Conservation (phyloP, 2,329 filamentous ascomycete genomes). For the Sporothrix variecibatus region DNA sequence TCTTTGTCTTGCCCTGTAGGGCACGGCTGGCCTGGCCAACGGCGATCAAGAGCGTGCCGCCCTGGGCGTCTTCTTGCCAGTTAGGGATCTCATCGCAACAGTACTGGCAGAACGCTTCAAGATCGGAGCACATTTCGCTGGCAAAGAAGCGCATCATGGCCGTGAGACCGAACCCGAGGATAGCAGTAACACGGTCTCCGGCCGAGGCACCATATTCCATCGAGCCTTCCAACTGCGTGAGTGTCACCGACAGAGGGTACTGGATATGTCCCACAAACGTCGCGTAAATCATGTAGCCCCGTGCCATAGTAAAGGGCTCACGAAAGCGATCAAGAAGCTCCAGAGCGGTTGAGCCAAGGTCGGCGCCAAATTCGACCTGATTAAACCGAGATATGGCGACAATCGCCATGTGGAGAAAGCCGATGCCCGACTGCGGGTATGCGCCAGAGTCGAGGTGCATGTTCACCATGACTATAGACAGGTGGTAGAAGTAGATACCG, state of each 20-base stretch:
- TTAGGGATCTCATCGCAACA: constrained; percentile 73
- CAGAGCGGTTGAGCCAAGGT: constrained; percentile 64
- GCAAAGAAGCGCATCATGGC: constrained; percentile 69
- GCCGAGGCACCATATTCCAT: constrained; percentile 66
- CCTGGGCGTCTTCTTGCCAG: constrained; percentile 70
- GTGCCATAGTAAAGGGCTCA: constrained; percentile 66
- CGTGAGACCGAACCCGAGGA: constrained; percentile 69
- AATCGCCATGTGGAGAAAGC: constrained; percentile 67
- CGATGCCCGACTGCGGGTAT: constrained; percentile 69
- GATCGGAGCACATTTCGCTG: constrained; percentile 67
- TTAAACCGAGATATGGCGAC: constrained; percentile 70
- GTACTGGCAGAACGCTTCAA: constrained; percentile 70
- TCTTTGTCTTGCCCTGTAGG: constrained; percentile 71
- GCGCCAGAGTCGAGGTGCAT: constrained; percentile 64
- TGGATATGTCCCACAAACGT: constrained; percentile 72
- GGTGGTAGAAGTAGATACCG: constrained; percentile 69
- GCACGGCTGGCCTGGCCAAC: constrained; percentile 68
- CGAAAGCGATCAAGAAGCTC: constrained; percentile 64
- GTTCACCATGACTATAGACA: constrained; percentile 66
- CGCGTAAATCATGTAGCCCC: constrained; percentile 68
- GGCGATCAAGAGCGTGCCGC: constrained; percentile 68
- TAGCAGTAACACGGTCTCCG: constrained; percentile 70
- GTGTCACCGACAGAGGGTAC: constrained; percentile 59
- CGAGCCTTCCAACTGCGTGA: constrained; percentile 63
- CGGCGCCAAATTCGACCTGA: constrained; percentile 67